phyloP scores from a whole-genome alignment of 2,329 filamentous ascomycete species.

The Phaeosphaeria sp. region DNA sequence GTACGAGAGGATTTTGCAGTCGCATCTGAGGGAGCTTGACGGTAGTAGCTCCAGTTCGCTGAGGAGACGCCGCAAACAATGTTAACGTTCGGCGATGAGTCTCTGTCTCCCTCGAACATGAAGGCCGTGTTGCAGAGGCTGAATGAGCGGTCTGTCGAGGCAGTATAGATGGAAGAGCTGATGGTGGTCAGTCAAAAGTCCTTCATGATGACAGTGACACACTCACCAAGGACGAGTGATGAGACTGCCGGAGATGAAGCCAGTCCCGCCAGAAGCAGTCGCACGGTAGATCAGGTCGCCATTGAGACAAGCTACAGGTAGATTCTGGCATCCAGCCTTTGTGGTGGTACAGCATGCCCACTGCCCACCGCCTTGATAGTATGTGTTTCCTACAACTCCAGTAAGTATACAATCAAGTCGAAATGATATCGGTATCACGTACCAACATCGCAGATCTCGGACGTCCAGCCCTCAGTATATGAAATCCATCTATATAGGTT shows the following conservation, averaged over 20 bases:
- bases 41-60: slow-evolving; percentile 36
- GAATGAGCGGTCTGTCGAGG: slow-evolving; percentile 19
- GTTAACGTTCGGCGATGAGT: slow-evolving; percentile 35
- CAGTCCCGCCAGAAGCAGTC: slow-evolving; percentile 7
- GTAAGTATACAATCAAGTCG: neutral
- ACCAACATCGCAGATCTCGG: slow-evolving; percentile 22
- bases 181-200: neutral
- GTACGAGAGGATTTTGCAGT: neutral
- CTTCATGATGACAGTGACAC: neutral
- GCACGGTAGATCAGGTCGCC: slow-evolving; percentile 29
- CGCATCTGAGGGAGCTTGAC: slow-evolving; percentile 4
- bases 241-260: slow-evolving; percentile 9
- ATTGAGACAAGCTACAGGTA: slow-evolving; percentile 26
- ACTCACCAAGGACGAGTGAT: slow-evolving; percentile 19
- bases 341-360: slow-evolving; percentile 34
- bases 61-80: slow-evolving; percentile 35
- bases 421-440: neutral
- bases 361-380: slow-evolving; percentile 21
- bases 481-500: slow-evolving; percentile 35
- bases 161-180: slow-evolving; percentile 23
- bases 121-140: slow-evolving; percentile 39
- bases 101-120: slow-evolving; percentile 37
- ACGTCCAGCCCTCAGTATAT: slow-evolving; percentile 16
- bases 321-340: slow-evolving; percentile 22
- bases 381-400: slow-evolving; percentile 15